A percentile compares a stretch with the other conserved stretches of the same genome.
Conservation (phyloP, 2,329 filamentous ascomycete species). For the Penicillium aurantiogriseum region DNA sequence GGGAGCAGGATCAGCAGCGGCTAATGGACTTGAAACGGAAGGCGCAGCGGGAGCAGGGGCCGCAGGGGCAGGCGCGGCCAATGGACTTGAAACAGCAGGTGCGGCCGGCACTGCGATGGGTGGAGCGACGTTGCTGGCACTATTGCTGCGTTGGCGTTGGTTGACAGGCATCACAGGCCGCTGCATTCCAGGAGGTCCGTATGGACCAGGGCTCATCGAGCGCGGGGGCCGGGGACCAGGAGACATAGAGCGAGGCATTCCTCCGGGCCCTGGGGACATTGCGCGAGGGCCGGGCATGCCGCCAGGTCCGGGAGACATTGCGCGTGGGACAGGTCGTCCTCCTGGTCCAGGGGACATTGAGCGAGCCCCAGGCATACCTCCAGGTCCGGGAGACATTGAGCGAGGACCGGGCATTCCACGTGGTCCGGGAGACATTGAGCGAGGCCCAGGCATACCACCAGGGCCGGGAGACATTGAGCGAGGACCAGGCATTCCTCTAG, state of each 20-base stretch:
- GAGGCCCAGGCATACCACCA: conserved; percentile 36
- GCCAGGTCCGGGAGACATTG: conserved; percentile 36
- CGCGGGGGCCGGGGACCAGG: conserved; percentile 36
- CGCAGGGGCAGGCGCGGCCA: conserved; percentile 20
- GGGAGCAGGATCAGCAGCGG: conserved; percentile 13
- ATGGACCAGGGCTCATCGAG: conserved; percentile 44
- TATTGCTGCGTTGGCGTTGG: conserved; percentile 46
- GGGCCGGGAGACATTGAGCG: conserved; percentile 33
- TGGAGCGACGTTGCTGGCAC: conserved; percentile 36
- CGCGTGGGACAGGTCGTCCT: conserved; percentile 31
- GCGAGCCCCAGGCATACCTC: conserved; percentile 24
- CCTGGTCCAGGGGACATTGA: conserved; percentile 36
- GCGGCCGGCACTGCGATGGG: conserved; percentile 17
- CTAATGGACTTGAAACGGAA: conserved; percentile 31
- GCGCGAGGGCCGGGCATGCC: conserved; percentile 23
- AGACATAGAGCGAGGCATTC: conserved; percentile 29
- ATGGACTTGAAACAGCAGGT: conserved; percentile 29
- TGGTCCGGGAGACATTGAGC: conserved; percentile 27
- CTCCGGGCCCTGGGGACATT: conserved; percentile 34
- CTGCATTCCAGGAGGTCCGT: conserved; percentile 43
- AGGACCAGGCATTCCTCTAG: conserved; percentile 28
- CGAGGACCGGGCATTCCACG: conserved; percentile 23
- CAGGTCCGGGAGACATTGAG: conserved; percentile 26
- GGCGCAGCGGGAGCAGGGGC: conserved; percentile 27
- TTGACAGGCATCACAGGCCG: conserved; percentile 40